phyloP scores from a whole-genome alignment of 257 asterid species.

The Solanum virginianum region DNA sequence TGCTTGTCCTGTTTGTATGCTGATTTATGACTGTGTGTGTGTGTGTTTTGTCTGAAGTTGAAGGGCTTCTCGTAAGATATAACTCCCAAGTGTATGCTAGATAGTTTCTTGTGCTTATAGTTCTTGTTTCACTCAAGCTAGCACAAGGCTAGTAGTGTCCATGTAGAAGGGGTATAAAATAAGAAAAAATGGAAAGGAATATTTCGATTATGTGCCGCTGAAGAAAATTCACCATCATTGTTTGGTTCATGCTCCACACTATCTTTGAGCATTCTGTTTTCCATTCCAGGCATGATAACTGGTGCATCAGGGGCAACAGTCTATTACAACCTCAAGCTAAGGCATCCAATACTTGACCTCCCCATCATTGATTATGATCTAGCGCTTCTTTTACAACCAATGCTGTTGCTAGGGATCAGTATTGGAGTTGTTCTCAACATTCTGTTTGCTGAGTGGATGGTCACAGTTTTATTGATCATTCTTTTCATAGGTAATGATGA shows the following conservation, averaged over 20 bases:
- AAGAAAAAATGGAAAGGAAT: background rate
- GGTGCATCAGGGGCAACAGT: constrained; percentile 56
- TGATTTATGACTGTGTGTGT: background rate
- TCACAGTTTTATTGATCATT: constrained; percentile 40
- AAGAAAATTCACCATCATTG: background rate
- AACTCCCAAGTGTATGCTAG: background rate
- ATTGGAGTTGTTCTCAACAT: constrained; percentile 51
- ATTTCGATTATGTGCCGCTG: background rate
- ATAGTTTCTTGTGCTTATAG: background rate
- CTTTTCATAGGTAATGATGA: constrained; percentile 37
- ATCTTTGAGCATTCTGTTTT: background rate
- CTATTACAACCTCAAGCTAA: constrained; percentile 42
- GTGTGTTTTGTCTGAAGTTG: background rate
- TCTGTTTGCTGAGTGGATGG: constrained; percentile 59
- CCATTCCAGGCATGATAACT: constrained; percentile 38
- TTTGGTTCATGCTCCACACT: background rate
- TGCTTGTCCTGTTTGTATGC: background rate
- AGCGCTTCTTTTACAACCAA: constrained; percentile 56
- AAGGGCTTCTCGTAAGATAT: background rate
- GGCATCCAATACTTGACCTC: constrained; percentile 50
- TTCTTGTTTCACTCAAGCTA: background rate
- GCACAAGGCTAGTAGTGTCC: background rate
- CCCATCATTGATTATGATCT: constrained; percentile 53
- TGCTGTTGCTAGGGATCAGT: constrained; percentile 53
- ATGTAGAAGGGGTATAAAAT: background rate